A percentile compares a stretch with the other conserved stretches of the same genome.
Evolutionary conservation across 768 basidiomycete genomes (phyloP).

Genomic region (Panellus pusillus): DNA sequence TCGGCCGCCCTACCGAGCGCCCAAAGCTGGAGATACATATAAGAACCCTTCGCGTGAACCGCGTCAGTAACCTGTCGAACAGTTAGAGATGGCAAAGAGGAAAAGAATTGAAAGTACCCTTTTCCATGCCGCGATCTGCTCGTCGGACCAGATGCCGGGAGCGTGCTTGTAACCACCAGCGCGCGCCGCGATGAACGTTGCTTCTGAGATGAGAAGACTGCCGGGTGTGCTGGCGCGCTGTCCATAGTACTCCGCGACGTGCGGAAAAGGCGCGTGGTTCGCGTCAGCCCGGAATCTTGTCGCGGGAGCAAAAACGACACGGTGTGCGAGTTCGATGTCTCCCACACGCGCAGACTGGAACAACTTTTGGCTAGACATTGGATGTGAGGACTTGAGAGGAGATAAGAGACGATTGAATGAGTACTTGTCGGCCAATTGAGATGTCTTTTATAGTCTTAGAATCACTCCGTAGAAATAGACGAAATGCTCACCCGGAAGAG

Average conservation of each 20-base stretch:
- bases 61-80: slow-evolving; percentile 11
- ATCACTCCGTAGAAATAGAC: no score
- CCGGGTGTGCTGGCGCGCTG: slow-evolving; percentile 29
- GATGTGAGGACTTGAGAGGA: no score
- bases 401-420: no score
- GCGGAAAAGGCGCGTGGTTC: slow-evolving; percentile 31
- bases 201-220: slow-evolving; percentile 41
- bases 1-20: slow-evolving; percentile 42
- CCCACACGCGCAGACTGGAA: slow-evolving; percentile 43
- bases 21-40: slow-evolving; percentile 49
- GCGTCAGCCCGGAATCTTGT: slow-evolving; percentile 40
- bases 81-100: background rate
- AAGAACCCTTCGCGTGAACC: slow-evolving; percentile 26
- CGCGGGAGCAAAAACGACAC: slow-evolving; percentile 47
- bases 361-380: slow-evolving; percentile 20
- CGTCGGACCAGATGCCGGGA: slow-evolving; percentile 44
- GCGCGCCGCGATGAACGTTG: slow-evolving; percentile 31
- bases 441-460: no score
- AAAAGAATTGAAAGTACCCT: slow-evolving; percentile 24
- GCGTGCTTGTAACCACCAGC: slow-evolving; percentile 34
- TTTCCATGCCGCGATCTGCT: slow-evolving; percentile 50
- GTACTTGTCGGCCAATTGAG: no score
- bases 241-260: slow-evolving; percentile 29
- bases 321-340: slow-evolving; percentile 37
- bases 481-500: no score